Evolutionary conservation across 1,284 basidiomycete genomes (phyloP).

Genomic region (Trametes pubescens): DNA sequence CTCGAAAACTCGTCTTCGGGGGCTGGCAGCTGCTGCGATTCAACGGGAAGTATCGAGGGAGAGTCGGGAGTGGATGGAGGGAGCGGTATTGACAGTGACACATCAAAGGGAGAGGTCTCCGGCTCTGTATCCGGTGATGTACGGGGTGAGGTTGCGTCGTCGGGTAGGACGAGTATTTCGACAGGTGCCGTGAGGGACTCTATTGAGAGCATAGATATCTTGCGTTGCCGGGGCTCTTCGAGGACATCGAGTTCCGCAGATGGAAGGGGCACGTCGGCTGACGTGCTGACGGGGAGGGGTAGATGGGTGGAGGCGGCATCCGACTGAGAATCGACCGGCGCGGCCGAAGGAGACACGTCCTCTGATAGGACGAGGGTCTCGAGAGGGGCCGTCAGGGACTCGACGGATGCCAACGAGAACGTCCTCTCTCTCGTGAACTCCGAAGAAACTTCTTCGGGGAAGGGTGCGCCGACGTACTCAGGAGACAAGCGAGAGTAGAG

Average conservation of each 20-base stretch:
- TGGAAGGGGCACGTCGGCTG: neutral
- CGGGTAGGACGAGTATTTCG: conserved; percentile 13
- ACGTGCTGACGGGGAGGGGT: neutral
- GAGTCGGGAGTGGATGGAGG: conserved; percentile 4
- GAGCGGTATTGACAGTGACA: neutral
- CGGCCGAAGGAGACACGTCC: neutral
- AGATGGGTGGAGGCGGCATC: conserved; percentile 5
- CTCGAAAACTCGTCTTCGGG: neutral
- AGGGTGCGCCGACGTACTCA: conserved; percentile 22
- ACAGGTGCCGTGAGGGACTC: conserved; percentile 25
- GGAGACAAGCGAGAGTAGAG: conserved; percentile 20
- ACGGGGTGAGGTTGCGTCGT: neutral
- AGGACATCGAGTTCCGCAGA: neutral
- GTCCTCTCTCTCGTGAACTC: conserved; percentile 2
- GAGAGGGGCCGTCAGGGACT: conserved; percentile 29
- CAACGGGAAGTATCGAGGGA: neutral
- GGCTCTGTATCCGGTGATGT: neutral
- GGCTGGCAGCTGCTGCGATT: neutral
- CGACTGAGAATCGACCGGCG: neutral
- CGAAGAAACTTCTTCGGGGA: neutral
- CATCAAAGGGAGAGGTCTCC: neutral
- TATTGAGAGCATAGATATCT: neutral
- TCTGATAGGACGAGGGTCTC: conserved; percentile 18
- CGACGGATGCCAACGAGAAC: conserved; percentile 17
- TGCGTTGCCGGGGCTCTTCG: neutral